Evolutionary conservation across 2,329 filamentous ascomycete species (phyloP), one percentile per base, ranked within the genome.

Genomic region (Fusarium annulatum): DNA sequence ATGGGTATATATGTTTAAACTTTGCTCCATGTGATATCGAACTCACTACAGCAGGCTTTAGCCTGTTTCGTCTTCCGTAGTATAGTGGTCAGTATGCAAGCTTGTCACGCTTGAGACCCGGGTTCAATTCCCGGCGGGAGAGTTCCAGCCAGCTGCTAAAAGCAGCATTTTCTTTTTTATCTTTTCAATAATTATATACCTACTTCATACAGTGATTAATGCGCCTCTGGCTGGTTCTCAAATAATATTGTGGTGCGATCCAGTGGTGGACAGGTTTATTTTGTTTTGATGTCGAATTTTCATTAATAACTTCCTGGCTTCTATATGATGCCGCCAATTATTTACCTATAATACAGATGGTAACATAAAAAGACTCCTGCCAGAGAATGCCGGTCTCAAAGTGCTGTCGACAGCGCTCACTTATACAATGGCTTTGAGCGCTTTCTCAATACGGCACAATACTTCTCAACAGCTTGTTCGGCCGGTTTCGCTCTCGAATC

Each of bases 21-120:
- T 1, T 10, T 0, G 1, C 1, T 1, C 0, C 4, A 9, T 2
- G 12, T 10, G 26, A 10, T 19, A 69, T 39, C 36, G 48, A 69
- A 68, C 51, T 56, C 48, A 28, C 63, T 68, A 68, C 63, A 66
- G 23, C 46, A 36, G 57, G 30, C 41, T 30, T 26, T 10, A 63
- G 57, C 36, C 26, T 66, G 64, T 15, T 59, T 26, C 7, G 45
- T 69, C 67, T 69, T 69, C 65, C 67, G 65, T 69, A 69, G 67
- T 69, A 69, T 69, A 69, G 66, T 69, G 66, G 66, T 69, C 64
- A 69, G 66, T 69, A 69, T 69, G 66, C 66, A 69, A 69, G 66
- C 66, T 69, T 69, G 66, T 69, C 66, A 69, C 66, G 67, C 67
- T 69, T 69, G 67, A 69, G 65, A 69, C 67, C 67, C 67, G 67